A percentile compares a stretch with the other conserved stretches of the same genome.
These are phyloP conservation scores for Aspergillus mulundensis DNA, from an alignment of 495 filamentous ascomycete genomes.

Conservation along the genomic window DNA sequence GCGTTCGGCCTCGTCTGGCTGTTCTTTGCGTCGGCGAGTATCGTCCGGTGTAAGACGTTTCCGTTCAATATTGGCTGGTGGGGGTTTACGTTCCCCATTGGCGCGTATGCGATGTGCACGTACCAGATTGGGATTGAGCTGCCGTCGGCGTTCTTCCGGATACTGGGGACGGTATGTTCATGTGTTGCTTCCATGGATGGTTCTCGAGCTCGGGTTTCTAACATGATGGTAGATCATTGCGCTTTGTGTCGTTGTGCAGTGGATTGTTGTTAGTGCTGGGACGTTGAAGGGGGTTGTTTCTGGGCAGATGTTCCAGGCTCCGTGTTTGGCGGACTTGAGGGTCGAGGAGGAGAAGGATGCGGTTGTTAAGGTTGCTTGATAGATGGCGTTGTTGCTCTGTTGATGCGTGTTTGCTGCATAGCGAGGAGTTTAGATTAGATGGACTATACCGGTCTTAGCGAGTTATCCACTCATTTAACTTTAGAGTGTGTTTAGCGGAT, in stretches of 20 bases:
- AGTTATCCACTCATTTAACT: no score
- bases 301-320: slow-evolving; percentile 48
- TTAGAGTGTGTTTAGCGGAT: no score
- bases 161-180: slow-evolving; percentile 42
- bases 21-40: slow-evolving; percentile 47
- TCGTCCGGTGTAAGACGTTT: slow-evolving; percentile 39
- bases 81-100: slow-evolving; percentile 61
- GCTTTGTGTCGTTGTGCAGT: slow-evolving; percentile 44
- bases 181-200: no score
- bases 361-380: slow-evolving; percentile 18
- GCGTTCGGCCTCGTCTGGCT: slow-evolving; percentile 60
- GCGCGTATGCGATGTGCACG: slow-evolving; percentile 51
- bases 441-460: no score
- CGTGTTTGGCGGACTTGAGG: slow-evolving; percentile 46
- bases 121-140: slow-evolving; percentile 46
- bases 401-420: no score
- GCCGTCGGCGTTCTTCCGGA: slow-evolving; percentile 49
- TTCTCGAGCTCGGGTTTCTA: no score
- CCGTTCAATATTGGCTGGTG: slow-evolving; percentile 69
- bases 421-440: no score
- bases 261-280: slow-evolving; percentile 44
- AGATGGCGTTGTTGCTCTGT: background rate
- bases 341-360: slow-evolving; percentile 17
- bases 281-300: slow-evolving; percentile 42
- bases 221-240: slow-evolving; percentile 41